Evolutionary conservation across 2,329 filamentous ascomycete species (phyloP).

Genomic region (Colletotrichum tamarilloi): DNA sequence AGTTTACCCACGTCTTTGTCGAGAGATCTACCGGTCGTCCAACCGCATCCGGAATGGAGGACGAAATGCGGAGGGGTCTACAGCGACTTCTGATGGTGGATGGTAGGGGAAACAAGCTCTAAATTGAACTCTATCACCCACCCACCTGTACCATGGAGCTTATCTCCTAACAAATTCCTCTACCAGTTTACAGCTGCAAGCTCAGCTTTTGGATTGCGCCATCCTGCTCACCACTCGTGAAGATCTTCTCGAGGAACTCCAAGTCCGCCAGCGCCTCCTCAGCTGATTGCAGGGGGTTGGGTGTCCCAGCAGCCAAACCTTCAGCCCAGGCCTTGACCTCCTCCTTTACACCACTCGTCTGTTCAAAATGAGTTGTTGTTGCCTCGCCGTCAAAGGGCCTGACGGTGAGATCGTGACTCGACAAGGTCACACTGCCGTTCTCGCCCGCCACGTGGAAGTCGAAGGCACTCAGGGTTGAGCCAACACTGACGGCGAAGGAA

Average conservation of each 20-base stretch:
- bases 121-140: slow-evolving; percentile 30
- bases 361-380: slow-evolving; percentile 53
- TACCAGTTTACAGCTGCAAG: slow-evolving; percentile 43
- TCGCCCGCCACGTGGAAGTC: slow-evolving; percentile 70
- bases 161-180: neutral
- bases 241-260: slow-evolving; percentile 66
- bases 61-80: slow-evolving; percentile 67
- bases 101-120: slow-evolving; percentile 31
- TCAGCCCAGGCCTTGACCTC: slow-evolving; percentile 72
- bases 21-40: slow-evolving; percentile 77
- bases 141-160: neutral
- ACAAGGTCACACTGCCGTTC: slow-evolving; percentile 63
- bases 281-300: slow-evolving; percentile 62
- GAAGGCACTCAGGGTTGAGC: slow-evolving; percentile 63
- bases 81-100: slow-evolving; percentile 56
- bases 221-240: slow-evolving; percentile 57
- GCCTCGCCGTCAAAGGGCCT: slow-evolving; percentile 48
- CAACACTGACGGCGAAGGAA: slow-evolving; percentile 67
- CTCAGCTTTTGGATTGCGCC: slow-evolving; percentile 54
- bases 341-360: slow-evolving; percentile 64
- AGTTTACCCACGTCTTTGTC: slow-evolving; percentile 91
- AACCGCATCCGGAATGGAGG: slow-evolving; percentile 71
- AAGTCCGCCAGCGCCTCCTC: slow-evolving; percentile 71
- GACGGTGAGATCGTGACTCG: slow-evolving; percentile 56
- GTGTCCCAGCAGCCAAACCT: slow-evolving; percentile 58